Percentiles rank a stretch among this genome's conserved stretches.
Evolutionary conservation across 768 basidiomycete genomes (phyloP).

Genomic region (Boletus eberwhitei): DNA sequence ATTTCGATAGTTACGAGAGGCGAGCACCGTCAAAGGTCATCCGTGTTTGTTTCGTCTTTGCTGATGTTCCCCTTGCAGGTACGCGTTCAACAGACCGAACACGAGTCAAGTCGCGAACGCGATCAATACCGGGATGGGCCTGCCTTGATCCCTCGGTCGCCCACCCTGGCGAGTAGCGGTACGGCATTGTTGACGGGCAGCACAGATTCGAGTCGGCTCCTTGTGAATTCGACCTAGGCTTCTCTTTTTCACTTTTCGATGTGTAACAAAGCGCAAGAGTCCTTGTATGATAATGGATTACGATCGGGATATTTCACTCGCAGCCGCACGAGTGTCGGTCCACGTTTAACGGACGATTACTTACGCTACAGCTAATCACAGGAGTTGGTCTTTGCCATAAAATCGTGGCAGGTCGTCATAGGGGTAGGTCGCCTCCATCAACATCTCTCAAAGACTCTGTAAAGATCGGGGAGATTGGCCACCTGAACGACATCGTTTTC

Average conservation of each 20-base stretch:
- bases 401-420: constrained; percentile 2
- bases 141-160: constrained; percentile 47
- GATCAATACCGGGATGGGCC: constrained; percentile 60
- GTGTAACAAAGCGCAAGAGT: neutral
- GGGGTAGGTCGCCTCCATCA: constrained; percentile 33
- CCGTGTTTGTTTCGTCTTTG: neutral
- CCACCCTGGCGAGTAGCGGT: neutral
- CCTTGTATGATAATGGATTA: neutral
- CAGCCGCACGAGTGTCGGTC: neutral
- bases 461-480: constrained; percentile 87
- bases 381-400: neutral
- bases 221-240: neutral
- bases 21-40: constrained; percentile 18
- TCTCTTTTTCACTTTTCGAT: neutral
- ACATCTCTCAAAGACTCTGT: constrained; percentile 93
- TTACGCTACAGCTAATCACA: neutral
- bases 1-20: constrained; percentile 73
- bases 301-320: neutral
- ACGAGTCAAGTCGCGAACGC: constrained; percentile 75
- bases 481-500: constrained; percentile 81
- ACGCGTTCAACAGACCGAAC: constrained; percentile 74
- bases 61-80: constrained; percentile 38
- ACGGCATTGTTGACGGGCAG: neutral
- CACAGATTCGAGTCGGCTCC: too few species aligned
- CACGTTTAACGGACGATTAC: neutral